A percentile compares a stretch with the other conserved stretches of the same genome.
Conservation (phyloP, 225 moss, liverwort and hornwort genomes). For the Polytrichum formosum region DNA sequence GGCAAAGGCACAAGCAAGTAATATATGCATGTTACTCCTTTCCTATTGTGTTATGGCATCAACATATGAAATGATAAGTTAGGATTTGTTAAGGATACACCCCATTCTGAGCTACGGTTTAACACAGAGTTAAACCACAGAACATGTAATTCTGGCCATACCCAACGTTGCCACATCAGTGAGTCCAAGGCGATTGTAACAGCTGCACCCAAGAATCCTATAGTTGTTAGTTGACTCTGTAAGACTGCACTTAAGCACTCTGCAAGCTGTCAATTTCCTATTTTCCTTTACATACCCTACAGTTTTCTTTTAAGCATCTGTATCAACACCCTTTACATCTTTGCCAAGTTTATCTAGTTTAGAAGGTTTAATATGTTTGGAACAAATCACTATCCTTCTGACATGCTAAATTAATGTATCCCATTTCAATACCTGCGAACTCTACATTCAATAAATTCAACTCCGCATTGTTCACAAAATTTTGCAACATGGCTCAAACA, state of each 20-base stretch:
- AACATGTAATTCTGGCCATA: conserved; percentile 45
- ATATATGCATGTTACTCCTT: not conserved
- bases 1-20: conserved; percentile 15
- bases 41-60: not conserved
- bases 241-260: not conserved
- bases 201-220: conserved; percentile 42
- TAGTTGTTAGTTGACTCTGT: conserved; percentile 1
- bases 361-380: too few species aligned
- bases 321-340: too few species aligned
- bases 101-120: conserved; percentile 98
- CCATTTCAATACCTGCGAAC: not conserved
- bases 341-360: too few species aligned
- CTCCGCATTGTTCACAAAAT: conserved; percentile 1
- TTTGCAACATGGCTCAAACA: not conserved
- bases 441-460: not conserved
- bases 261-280: not conserved
- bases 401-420: not conserved
- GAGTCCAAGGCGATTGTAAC: conserved; percentile 79
- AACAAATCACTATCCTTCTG: too few species aligned
- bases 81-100: conserved; percentile 61
- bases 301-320: too few species aligned
- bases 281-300: too few species aligned
- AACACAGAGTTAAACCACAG: conserved; percentile 49
- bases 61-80: not conserved
- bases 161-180: conserved; percentile 77